These are phyloP conservation scores for Microdochium paspali DNA, from an alignment of 2,329 filamentous ascomycete genomes.

Conservation along the genomic window DNA sequence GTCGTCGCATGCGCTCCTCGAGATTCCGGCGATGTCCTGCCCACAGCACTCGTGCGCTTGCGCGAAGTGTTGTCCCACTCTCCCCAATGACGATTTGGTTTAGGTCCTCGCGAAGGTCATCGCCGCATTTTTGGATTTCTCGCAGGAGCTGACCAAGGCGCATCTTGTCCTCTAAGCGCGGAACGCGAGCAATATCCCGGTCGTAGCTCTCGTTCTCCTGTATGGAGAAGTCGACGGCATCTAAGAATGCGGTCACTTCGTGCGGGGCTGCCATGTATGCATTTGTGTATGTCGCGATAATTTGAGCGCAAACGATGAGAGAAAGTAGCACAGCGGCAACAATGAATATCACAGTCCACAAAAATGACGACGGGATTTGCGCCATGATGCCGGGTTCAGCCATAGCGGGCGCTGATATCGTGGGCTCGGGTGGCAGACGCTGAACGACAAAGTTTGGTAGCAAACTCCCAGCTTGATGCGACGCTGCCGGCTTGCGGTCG, in stretches of 20 bases:
- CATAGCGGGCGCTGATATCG: not conserved
- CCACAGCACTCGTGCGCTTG: conserved; percentile 46
- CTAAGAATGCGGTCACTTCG: conserved; percentile 48
- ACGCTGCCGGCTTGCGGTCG: not conserved
- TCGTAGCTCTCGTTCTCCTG: conserved; percentile 57
- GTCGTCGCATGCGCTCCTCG: conserved; percentile 46
- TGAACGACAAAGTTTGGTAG: not conserved
- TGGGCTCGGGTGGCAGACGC: not conserved
- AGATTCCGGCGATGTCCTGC: conserved; percentile 41
- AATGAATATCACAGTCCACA: conserved; percentile 49
- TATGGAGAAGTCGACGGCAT: conserved; percentile 52
- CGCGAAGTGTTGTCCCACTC: conserved; percentile 33
- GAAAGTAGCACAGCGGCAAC: conserved; percentile 49
- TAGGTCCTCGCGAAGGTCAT: conserved; percentile 52
- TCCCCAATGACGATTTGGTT: conserved; percentile 39
- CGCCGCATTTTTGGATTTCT: conserved; percentile 51
- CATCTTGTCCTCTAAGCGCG: conserved; percentile 52
- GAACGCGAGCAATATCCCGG: conserved; percentile 46
- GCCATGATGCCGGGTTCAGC: not conserved
- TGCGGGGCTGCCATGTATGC: conserved; percentile 49
- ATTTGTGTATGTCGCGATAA: conserved; percentile 38
- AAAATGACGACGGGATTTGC: conserved; percentile 28
- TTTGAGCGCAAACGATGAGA: conserved; percentile 42
- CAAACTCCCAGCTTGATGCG: not conserved
- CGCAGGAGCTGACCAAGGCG: conserved; percentile 47